Conservation (phyloP, 164 flowering plant genomes). For the Cinnamomum micranthum region DNA sequence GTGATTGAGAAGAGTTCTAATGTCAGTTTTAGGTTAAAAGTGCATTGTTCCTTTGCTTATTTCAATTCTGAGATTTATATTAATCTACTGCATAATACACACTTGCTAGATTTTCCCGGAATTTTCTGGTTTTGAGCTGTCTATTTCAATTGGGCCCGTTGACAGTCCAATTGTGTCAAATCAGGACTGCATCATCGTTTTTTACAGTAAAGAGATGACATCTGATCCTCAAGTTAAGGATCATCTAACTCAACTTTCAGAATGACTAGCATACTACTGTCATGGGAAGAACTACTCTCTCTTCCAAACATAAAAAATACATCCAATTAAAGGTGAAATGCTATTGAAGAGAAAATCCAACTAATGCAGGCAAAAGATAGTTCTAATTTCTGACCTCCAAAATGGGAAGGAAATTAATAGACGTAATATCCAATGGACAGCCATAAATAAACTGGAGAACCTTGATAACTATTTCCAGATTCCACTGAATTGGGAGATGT, state of each 20-base stretch:
- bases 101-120: too few relatives aligned
- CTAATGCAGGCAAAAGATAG: too few relatives aligned
- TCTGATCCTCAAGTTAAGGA: not conserved
- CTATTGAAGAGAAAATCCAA: too few relatives aligned
- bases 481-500: slow-evolving; percentile 43
- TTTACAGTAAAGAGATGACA: not conserved
- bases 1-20: too few relatives aligned
- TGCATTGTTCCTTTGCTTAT: too few relatives aligned
- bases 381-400: slow-evolving; percentile 41
- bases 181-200: too few relatives aligned
- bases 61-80: too few relatives aligned
- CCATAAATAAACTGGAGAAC: slow-evolving; percentile 49
- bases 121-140: too few relatives aligned
- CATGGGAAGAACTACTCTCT: not conserved
- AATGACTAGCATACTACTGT: not conserved
- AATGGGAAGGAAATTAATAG: slow-evolving; percentile 40
- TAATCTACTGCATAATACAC: too few relatives aligned
- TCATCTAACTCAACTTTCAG: not conserved
- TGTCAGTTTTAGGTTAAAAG: too few relatives aligned
- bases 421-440: slow-evolving; percentile 34
- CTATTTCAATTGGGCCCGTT: too few relatives aligned
- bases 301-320: not conserved
- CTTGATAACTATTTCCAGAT: slow-evolving; percentile 33
- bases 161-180: too few relatives aligned
- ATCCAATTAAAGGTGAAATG: not conserved